Conservation (phyloP, 371 early-diverging fungal species). For the Blakeslea trispora region DNA sequence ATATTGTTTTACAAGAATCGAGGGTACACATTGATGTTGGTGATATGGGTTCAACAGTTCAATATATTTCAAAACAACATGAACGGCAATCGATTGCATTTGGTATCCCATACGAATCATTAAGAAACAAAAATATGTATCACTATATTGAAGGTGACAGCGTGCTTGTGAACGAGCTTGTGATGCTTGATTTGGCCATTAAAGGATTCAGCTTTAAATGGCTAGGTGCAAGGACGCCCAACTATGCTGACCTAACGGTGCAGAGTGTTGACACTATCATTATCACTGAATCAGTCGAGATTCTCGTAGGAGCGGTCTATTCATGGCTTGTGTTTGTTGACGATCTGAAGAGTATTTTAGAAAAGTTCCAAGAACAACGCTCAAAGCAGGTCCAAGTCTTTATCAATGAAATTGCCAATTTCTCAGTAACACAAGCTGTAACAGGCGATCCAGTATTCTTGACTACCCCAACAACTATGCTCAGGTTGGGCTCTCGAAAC, state of each 20-base stretch:
- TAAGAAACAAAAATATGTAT: slow-evolving; percentile 29
- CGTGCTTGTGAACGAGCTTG: slow-evolving; percentile 55
- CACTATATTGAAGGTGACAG: slow-evolving; percentile 21
- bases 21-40: slow-evolving; percentile 60
- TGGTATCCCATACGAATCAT: slow-evolving; percentile 64
- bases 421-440: slow-evolving; percentile 49
- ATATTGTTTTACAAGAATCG: slow-evolving; percentile 59
- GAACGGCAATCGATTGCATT: slow-evolving; percentile 39
- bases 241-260: slow-evolving; percentile 52
- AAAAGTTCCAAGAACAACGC: slow-evolving; percentile 54
- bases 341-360: slow-evolving; percentile 59
- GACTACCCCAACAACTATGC: slow-evolving; percentile 70
- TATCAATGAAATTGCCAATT: slow-evolving; percentile 60
- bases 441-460: slow-evolving; percentile 73
- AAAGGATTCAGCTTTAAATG: slow-evolving; percentile 57
- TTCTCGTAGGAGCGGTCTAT: slow-evolving; percentile 70
- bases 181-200: slow-evolving; percentile 63
- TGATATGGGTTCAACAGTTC: slow-evolving; percentile 51
- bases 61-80: slow-evolving; percentile 54
- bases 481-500: slow-evolving; percentile 67
- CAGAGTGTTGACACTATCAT: slow-evolving; percentile 55
- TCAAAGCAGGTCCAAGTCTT: slow-evolving; percentile 64
- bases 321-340: slow-evolving; percentile 76
- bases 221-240: slow-evolving; percentile 53
- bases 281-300: slow-evolving; percentile 75